These are phyloP conservation scores for Dipteronia sinensis DNA, from an alignment of 345 rosid species.

Conservation along the genomic window DNA sequence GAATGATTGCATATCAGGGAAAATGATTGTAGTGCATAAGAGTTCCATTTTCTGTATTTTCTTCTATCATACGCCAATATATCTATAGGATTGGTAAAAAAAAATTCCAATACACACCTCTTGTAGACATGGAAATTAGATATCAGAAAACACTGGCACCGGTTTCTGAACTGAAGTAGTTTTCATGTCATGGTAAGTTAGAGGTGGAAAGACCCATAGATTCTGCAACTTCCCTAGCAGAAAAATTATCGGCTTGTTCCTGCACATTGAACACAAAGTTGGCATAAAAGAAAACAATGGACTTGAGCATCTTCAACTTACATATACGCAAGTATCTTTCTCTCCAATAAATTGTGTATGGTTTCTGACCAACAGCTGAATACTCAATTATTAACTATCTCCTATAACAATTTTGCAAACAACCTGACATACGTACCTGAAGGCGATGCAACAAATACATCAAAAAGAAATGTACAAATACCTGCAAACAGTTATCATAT, in stretches of 20 bases:
- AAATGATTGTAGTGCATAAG: neutral
- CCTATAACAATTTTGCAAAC: neutral
- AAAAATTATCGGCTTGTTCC: constrained; percentile 78
- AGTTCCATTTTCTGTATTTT: neutral
- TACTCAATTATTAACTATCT: neutral
- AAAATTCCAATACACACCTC: neutral
- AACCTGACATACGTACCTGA: constrained; percentile 55
- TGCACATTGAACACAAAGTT: constrained; percentile 21
- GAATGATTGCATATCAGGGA: neutral
- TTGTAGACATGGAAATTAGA: constrained; percentile 7
- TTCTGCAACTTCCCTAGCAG: constrained; percentile 72
- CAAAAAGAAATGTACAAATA: constrained; percentile 94
- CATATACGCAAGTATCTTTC: neutral
- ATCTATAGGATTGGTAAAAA: constrained; percentile 7
- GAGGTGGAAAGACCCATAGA: constrained; percentile 70
- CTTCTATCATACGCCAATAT: neutral
- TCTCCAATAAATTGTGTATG: neutral
- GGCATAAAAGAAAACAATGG: neutral
- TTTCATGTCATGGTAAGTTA: constrained; percentile 43
- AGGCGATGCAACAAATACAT: constrained; percentile 97
- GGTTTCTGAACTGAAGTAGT: neutral
- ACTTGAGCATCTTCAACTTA: neutral
- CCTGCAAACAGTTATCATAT: constrained; percentile 48
- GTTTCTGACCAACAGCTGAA: neutral
- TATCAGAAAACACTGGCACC: neutral